Evolutionary conservation across 768 basidiomycete species (phyloP), one percentile per base, ranked within the genome.

Genomic region (Chiua virens): DNA sequence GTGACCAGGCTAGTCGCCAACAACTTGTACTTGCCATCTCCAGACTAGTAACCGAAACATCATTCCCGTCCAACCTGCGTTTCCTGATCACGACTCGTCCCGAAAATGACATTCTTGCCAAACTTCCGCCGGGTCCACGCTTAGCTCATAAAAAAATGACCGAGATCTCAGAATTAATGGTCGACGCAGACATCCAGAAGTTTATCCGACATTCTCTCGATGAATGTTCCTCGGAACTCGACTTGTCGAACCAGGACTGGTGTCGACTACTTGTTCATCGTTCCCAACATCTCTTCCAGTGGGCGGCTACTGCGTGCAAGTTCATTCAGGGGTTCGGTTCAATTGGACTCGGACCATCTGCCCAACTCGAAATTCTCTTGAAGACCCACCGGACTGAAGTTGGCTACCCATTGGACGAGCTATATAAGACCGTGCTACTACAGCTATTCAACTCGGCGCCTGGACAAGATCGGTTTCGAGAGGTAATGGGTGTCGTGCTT

Each of bases 241-340:
- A n/a, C n/a, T n/a, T n/a, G n/a, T n/a, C n/a, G n/a, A n/a, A n/a
- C n/a, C n/a, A n/a, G n/a, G n/a, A n/a, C n/a, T n/a, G n/a, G n/a
- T n/a, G n/a, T n/a, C n/a, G n/a, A n/a, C n/a, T n/a, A n/a, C n/a
- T n/a, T n/a, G n/a, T n/a, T n/a, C n/a, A n/a, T n/a, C n/a, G n/a
- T n/a, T n/a, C n/a, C n/a, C n/a, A n/a, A n/a, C n/a, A n/a, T n/a
- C n/a, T n/a, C n/a, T n/a, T n/a, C n/a, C n/a, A n/a, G n/a, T n/a
- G n/a, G n/a, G n/a, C n/a, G n/a, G n/a, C n/a, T n/a, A n/a, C n/a
- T n/a, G n/a, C n/a, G n/a, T n/a, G n/a, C n/a, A n/a, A n/a, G n/a
- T n/a, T n/a, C n/a, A n/a, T n/a, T n/a, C n/a, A 59, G 34, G 54
- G 58, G 8, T n/a, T 20, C 17, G 25, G 25, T 17, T 11, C 50